Evolutionary conservation across 2,329 filamentous ascomycete genomes (phyloP).

Genomic region (Lachnellula cervina): DNA sequence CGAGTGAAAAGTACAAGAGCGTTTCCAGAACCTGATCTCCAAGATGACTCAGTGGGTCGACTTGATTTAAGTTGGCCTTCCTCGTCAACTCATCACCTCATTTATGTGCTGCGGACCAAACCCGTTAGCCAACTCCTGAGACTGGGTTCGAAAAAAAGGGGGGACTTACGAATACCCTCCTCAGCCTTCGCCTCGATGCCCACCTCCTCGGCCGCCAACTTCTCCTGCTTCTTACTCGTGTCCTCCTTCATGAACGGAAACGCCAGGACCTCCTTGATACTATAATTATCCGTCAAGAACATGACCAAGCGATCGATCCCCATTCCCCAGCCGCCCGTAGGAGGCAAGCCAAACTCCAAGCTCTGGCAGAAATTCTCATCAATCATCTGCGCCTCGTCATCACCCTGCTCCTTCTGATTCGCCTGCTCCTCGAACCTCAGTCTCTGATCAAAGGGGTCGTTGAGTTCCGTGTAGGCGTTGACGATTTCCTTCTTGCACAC

Average conservation of each 20-base stretch:
- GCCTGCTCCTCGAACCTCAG: slow-evolving; percentile 93
- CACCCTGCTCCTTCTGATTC: slow-evolving; percentile 89
- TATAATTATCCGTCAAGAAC: slow-evolving; percentile 95
- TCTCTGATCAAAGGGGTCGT: slow-evolving; percentile 92
- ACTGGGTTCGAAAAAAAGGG: neutral
- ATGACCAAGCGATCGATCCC: slow-evolving; percentile 91
- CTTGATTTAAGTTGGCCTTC: neutral
- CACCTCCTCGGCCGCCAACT: slow-evolving; percentile 57
- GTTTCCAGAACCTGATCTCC: too few relatives aligned
- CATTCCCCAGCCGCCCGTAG: slow-evolving; percentile 94
- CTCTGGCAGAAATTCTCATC: slow-evolving; percentile 93
- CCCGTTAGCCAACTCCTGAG: neutral
- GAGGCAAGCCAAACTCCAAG: slow-evolving; percentile 85
- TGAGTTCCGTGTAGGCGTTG: slow-evolving; percentile 95
- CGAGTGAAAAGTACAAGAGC: too few relatives aligned
- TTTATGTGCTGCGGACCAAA: slow-evolving; percentile 7
- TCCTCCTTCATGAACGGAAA: slow-evolving; percentile 99
- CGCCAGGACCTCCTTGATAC: slow-evolving; percentile 90
- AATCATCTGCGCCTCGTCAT: slow-evolving; percentile 92
- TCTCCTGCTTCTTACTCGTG: slow-evolving; percentile 42
- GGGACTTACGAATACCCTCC: slow-evolving; percentile 47
- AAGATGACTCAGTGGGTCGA: neutral
- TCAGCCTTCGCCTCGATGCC: slow-evolving; percentile 54
- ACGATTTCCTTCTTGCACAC: slow-evolving; percentile 96
- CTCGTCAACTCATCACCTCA: neutral